These are phyloP conservation scores for Bryoglossum gracile DNA, from an alignment of 495 filamentous ascomycete species.

Conservation along the genomic window DNA sequence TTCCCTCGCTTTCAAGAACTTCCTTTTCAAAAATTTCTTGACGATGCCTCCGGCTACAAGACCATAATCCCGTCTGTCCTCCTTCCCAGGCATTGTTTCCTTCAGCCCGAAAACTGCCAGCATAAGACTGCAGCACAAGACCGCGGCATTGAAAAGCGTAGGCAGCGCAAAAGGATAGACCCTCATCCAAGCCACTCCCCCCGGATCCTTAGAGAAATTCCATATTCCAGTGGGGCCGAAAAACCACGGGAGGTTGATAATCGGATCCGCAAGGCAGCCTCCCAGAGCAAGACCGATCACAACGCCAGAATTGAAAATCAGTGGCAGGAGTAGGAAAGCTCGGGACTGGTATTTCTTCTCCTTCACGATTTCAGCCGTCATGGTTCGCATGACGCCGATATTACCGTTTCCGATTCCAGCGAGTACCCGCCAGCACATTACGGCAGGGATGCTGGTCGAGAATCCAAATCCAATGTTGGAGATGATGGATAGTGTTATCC, in stretches of 20 bases:
- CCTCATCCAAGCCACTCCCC: slow-evolving; percentile 53
- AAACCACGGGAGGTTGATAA: slow-evolving; percentile 51
- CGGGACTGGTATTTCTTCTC: slow-evolving; percentile 62
- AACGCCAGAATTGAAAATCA: slow-evolving; percentile 71
- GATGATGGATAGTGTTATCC: slow-evolving; percentile 59
- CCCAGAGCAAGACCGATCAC: slow-evolving; percentile 40
- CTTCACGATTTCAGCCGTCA: slow-evolving; percentile 62
- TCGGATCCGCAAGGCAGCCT: slow-evolving; percentile 66
- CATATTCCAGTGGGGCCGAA: slow-evolving; percentile 49
- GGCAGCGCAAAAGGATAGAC: slow-evolving; percentile 69
- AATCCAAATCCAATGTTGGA: slow-evolving; percentile 71
- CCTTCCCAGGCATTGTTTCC: slow-evolving; percentile 43
- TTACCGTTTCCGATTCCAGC: slow-evolving; percentile 71
- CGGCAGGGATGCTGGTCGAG: slow-evolving; percentile 58
- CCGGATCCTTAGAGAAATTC: slow-evolving; percentile 25
- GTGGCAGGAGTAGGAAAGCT: slow-evolving; percentile 71
- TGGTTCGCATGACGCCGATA: slow-evolving; percentile 71
- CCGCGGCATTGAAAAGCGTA: slow-evolving; percentile 64
- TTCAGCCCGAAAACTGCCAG: slow-evolving; percentile 57
- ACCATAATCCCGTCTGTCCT: slow-evolving; percentile 26
- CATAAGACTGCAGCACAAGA: slow-evolving; percentile 48
- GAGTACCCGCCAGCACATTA: slow-evolving; percentile 59
- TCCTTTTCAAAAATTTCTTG: slow-evolving; percentile 10
- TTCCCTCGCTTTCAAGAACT: slow-evolving; percentile 16
- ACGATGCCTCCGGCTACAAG: slow-evolving; percentile 13